Evolutionary conservation across 2,329 filamentous ascomycete genomes (phyloP).

Genomic region (Colletotrichum sp.): DNA sequence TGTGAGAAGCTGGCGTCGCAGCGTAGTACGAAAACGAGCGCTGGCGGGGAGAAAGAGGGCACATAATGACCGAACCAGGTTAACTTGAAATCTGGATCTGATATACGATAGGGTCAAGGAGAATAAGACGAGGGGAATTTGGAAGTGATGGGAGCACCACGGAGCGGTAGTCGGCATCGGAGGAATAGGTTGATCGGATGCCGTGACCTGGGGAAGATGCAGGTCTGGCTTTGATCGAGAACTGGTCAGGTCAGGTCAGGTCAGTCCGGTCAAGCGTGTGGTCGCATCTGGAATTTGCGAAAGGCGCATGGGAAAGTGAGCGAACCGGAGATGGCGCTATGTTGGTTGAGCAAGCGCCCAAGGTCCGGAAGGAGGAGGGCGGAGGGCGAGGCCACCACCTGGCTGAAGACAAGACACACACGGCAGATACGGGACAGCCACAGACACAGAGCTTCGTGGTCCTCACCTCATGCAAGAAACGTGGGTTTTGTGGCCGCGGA

Average conservation of each 20-base stretch:
- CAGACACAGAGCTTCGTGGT: not conserved
- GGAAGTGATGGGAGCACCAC: not conserved
- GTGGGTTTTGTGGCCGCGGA: not conserved
- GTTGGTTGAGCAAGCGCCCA: not conserved
- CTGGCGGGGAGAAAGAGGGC: not conserved
- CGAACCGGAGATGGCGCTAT: not conserved
- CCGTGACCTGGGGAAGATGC: not conserved
- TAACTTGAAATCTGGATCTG: not conserved
- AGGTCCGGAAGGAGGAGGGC: not conserved
- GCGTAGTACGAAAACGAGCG: not conserved
- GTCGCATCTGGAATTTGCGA: not conserved
- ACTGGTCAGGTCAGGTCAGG: not conserved
- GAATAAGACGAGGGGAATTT: not conserved
- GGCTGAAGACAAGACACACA: not conserved
- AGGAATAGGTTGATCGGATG: not conserved
- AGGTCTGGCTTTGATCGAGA: not conserved
- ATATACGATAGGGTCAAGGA: not conserved
- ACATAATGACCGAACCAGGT: not conserved
- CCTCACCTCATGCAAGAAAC: not conserved
- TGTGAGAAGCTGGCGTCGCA: not conserved
- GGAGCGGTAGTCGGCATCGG: not conserved
- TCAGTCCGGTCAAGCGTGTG: not conserved
- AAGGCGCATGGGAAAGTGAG: not conserved
- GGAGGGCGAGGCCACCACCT: not conserved
- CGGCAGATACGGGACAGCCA: not conserved